A percentile compares a stretch with the other conserved stretches of the same genome.
phyloP scores from a whole-genome alignment of 1,284 basidiomycete species.

The Macrocybe sp. region DNA sequence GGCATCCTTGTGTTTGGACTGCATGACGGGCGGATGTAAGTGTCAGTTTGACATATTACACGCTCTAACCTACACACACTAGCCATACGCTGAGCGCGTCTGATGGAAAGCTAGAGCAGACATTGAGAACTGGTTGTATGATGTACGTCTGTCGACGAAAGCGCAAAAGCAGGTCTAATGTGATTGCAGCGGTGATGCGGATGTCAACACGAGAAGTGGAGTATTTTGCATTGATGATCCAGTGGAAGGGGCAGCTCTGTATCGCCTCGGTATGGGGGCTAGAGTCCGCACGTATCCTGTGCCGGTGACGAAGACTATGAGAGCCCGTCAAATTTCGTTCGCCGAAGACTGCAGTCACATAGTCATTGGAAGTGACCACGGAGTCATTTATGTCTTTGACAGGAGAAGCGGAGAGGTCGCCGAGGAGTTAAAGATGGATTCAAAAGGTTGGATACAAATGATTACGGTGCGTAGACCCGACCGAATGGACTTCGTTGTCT shows the following conservation, averaged over 20 bases:
- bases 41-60: background rate
- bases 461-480: conserved; percentile 11
- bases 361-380: conserved; percentile 21
- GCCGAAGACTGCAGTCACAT: conserved; percentile 13
- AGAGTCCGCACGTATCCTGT: conserved; percentile 13
- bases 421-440: conserved; percentile 12
- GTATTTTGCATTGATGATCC: conserved; percentile 15
- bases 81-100: background rate
- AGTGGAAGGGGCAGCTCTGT: conserved; percentile 11
- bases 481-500: background rate
- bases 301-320: conserved; percentile 7
- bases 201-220: conserved; percentile 2
- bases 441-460: conserved; percentile 15
- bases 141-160: background rate
- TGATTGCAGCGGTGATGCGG: conserved; percentile 3
- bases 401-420: conserved; percentile 13
- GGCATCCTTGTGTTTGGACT: conserved; percentile 11
- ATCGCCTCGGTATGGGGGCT: conserved; percentile 10
- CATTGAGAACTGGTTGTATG: background rate
- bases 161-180: no score
- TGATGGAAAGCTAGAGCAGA: background rate
- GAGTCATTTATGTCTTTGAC: conserved; percentile 19
- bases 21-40: conserved; percentile 12
- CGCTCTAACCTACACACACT: background rate
- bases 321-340: conserved; percentile 14